These are phyloP conservation scores for Pelargonium fulgidum DNA, from an alignment of 441 rosid genomes.

Conservation along the genomic window DNA sequence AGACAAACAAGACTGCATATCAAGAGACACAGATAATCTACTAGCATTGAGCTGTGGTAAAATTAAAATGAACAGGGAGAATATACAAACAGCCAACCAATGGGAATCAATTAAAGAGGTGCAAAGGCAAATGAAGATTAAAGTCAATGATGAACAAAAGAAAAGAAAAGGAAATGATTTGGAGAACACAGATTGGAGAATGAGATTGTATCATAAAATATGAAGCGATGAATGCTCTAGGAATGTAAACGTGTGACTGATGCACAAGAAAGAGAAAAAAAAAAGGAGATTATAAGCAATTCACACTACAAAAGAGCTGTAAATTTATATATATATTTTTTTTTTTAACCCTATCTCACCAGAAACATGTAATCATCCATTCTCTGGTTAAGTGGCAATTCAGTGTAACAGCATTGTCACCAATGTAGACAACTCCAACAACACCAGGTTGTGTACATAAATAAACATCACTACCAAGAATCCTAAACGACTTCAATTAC, in stretches of 20 bases:
- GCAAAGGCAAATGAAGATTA: not conserved
- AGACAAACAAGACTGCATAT: slow-evolving; percentile 4
- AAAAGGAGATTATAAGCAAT: not conserved
- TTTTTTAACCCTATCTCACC: not conserved
- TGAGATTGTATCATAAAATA: not conserved
- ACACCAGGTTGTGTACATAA: not conserved
- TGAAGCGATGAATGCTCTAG: not conserved
- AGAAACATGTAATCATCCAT: not conserved
- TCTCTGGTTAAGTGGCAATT: not conserved
- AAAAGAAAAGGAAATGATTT: not conserved
- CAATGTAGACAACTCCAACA: not conserved
- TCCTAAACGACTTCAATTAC: not conserved
- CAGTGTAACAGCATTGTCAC: not conserved
- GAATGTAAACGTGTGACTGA: not conserved
- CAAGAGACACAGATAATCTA: not conserved
- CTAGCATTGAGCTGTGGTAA: not conserved
- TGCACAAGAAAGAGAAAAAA: not conserved
- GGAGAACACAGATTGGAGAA: not conserved
- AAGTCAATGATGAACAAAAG: not conserved
- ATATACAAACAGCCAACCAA: not conserved
- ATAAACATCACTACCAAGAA: not conserved
- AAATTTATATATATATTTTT: not conserved
- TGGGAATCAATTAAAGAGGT: not conserved
- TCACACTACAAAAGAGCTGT: not conserved
- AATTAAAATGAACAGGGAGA: not conserved